phyloP scores from a whole-genome alignment of 148 eudicot genomes.

The Camellia sinensis region DNA sequence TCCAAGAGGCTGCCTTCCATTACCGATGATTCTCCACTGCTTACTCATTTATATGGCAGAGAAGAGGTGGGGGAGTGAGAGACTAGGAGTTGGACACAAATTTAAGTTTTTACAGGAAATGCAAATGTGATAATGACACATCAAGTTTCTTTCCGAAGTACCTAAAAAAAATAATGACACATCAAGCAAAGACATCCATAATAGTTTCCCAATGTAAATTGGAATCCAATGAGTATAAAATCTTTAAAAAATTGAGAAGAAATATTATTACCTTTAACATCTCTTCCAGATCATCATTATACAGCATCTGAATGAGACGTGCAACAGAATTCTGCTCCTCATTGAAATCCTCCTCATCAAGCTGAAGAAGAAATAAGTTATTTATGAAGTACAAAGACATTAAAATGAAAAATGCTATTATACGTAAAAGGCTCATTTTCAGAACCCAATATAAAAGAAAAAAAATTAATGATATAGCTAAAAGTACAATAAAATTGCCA shows the following conservation, averaged over 20 bases:
- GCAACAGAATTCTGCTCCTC: constrained; percentile 98
- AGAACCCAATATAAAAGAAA: background rate
- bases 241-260: background rate
- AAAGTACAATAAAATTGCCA: background rate
- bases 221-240: background rate
- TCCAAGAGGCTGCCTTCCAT: background rate
- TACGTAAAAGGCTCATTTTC: background rate
- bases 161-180: background rate
- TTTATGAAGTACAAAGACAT: background rate
- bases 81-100: background rate
- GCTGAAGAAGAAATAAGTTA: constrained; percentile 29
- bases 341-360: constrained; percentile 88
- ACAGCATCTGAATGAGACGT: constrained; percentile 89
- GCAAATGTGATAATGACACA: background rate
- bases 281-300: constrained; percentile 80
- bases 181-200: background rate
- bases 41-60: background rate
- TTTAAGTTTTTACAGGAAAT: background rate
- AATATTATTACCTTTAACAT: constrained; percentile 68
- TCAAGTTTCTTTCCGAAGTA: too few species aligned
- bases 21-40: background rate
- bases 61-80: background rate
- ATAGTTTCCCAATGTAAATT: background rate
- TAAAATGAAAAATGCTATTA: background rate
- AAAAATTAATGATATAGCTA: background rate